Evolutionary conservation across 2,329 filamentous ascomycete genomes (phyloP), one percentile per base, ranked within the genome.

Genomic region (Hymenoscyphus fructigenus): DNA sequence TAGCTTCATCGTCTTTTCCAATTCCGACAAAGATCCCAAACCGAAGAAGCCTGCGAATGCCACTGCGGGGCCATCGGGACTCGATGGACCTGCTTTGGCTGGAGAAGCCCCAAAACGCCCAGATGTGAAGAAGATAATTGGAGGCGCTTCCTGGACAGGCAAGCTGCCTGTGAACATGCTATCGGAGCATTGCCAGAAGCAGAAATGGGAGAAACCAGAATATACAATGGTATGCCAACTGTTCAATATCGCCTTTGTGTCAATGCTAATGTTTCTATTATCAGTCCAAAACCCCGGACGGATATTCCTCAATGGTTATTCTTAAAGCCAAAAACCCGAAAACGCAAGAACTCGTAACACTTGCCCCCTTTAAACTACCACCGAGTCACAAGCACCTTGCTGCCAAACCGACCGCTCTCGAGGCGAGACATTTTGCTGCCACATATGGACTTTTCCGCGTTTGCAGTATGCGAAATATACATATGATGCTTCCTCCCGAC

Each of bases 81-180:
- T 66, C 17, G 70, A 71, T 64, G 73, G 71, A 20, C 71, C 72
- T 26, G 73, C 65, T 17, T 60, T 74, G 56, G 41, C 68, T 32
- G 75, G 74, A 50, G 75, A 76, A 62, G 70, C 72, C 2, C 71
- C 74, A 12, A 73, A 75, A 61, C 60, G 88, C 71, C 87, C 85
- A 15, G 88, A 88, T 1, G 84, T 85, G 56, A 89, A 90, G 77
- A 92, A 96, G 71, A 81, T 99, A 69, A 96, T 99, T 74, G 95
- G 93, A 53, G 95, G 95, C 59, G 88, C 92, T 65, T 97, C 93
- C 71, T 99, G 95, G 95, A 99, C 95, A 0, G 95, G 95, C 50
- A 99, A 99, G 77, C 81, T 99, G 36, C 95, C 95, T 1, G 91
- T 97, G 69, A 97, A 96, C 75, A 84, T 98, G 73, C 85, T 98